Conservation (phyloP, 306 rosid genomes). For the Chamaecrista fasciculata region DNA sequence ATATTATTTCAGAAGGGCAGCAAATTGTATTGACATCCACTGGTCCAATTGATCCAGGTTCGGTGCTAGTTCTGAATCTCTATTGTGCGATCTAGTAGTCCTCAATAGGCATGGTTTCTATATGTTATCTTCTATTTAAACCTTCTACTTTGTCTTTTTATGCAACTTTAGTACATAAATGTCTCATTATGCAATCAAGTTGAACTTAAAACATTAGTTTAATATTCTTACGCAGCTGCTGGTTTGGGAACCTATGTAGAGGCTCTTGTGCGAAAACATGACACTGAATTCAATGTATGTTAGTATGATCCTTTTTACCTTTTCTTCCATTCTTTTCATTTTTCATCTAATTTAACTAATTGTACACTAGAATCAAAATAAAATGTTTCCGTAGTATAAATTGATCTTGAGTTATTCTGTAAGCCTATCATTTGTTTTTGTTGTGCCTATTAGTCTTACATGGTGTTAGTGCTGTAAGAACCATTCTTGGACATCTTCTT, state of each 20-base stretch:
- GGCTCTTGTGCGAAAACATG: slow-evolving; percentile 93
- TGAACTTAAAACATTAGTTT: slow-evolving; percentile 23
- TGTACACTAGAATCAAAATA: background rate
- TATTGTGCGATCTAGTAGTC: slow-evolving; percentile 9
- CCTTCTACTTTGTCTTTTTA: background rate
- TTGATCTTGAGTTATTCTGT: slow-evolving; percentile 5
- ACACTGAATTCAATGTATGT: slow-evolving; percentile 86
- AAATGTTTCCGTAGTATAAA: background rate
- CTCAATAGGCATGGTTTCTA: slow-evolving; percentile 16
- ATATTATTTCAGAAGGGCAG: slow-evolving; percentile 53
- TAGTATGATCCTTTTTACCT: slow-evolving; percentile 19
- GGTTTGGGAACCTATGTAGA: slow-evolving; percentile 97
- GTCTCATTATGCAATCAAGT: slow-evolving; percentile 5
- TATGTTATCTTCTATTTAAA: slow-evolving; percentile 10
- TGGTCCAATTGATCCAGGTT: slow-evolving; percentile 91
- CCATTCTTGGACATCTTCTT: background rate
- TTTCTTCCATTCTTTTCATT: slow-evolving; percentile 19
- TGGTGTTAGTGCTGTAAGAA: background rate
- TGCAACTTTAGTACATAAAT: background rate
- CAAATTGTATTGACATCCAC: slow-evolving; percentile 55
- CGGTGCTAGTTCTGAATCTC: slow-evolving; percentile 28
- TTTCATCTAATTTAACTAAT: background rate
- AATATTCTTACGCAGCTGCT: slow-evolving; percentile 68
- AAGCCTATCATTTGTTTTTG: background rate
- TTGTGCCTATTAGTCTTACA: background rate